Evolutionary conservation across 495 filamentous ascomycete genomes (phyloP), one percentile per base, ranked within the genome.

Genomic region (Margaritispora aquatica): DNA sequence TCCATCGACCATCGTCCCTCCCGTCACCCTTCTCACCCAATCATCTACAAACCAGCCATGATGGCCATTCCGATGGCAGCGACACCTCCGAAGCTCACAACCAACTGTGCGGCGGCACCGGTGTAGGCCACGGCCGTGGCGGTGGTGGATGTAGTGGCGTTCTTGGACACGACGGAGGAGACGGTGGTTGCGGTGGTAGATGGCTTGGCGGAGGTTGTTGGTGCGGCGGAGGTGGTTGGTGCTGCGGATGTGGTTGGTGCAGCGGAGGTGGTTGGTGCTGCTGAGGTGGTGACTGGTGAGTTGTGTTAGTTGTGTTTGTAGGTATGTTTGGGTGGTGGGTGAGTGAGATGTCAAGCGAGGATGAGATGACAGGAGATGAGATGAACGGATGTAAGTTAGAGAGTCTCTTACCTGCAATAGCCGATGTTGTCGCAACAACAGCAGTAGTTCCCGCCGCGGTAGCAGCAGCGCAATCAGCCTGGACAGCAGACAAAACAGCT

Each of bases 161-260:
- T 26, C 21, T 50, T 50, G 11, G 68, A 51, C 2, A 24, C 34
- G 50, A 27, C 20, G 23, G 47, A 24, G 47, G 47, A 24, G 47
- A n/a, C 3, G 21, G 47, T 68, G 24, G 69, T 65, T 19, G 82
- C 78, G 34, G 69, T 60, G n/a, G 73, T 61, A 13, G 29, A 21
- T 47, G 57, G 10, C 21, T 34, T 34, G 29, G 13, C 5, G 29
- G 72, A 58, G n/a, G 69, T 57, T 17, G 66, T 55, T 29, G 71
- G 47, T 21, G 70, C 57, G 26, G 65, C 56, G 10, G 63, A 64
- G 2, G 69, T 10, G 62, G 71, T 69, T 54, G 73, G 58, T 27
- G 74, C 59, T 26, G 68, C 47, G 70, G 60, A 59, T 71, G 72
- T 54, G 74, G 54, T 27, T 26, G 55, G 23, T 26, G 44, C 55